Base-by-base conservation (phyloP, 805 yeast species). In the Komagataella mondaviorum region DNA sequence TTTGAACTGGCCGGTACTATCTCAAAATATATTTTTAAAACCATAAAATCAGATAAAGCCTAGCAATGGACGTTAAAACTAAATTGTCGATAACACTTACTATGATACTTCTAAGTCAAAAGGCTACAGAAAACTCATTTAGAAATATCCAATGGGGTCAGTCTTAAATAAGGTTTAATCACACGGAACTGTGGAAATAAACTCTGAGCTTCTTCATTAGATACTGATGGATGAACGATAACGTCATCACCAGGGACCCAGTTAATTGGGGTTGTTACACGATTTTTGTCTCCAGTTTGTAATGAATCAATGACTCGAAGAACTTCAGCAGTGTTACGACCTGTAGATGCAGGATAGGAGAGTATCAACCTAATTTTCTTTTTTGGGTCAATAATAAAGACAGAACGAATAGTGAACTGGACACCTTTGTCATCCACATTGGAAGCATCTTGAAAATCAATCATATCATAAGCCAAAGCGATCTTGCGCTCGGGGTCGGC, bases 201-300 rank as follows among this genome's bases (percentile, higher is more conserved):
- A 48, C 70, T 71, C 63, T 73, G 73, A 45, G 87, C 88, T 56
- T 73, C 80, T 39, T 72, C 79, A 59, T 81, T 77, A 16, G 78
- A 69, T 36, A 81, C 80, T 44, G 77, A 69, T 50, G 88, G 87
- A 51, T 83, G 86, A 54, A 83, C 80, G 57, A 83, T 81, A 48
- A 83, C 88, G 65, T 83, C 88, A 55, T 81, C 80, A 55, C 88
- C 88, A 46, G 77, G 79, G 55, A 77, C 76, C 89, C 88, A 83
- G 70, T 83, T 66, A 51, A 66, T 76, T 51, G 89, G 88, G 23
- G 88, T 83, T 51, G 83, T 81, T 54, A 82, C 67, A 55, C 81
- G 77, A 67, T 76, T 66, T 59, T 71, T 68, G 61, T 82, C 88
- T 54, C 82, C 75, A 53, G 76, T 71, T 65, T 83, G 88, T 60